A percentile compares a stretch with the other conserved stretches of the same genome.
phyloP scores from a whole-genome alignment of 805 yeast genomes.

The Yarrowia divulgata region DNA sequence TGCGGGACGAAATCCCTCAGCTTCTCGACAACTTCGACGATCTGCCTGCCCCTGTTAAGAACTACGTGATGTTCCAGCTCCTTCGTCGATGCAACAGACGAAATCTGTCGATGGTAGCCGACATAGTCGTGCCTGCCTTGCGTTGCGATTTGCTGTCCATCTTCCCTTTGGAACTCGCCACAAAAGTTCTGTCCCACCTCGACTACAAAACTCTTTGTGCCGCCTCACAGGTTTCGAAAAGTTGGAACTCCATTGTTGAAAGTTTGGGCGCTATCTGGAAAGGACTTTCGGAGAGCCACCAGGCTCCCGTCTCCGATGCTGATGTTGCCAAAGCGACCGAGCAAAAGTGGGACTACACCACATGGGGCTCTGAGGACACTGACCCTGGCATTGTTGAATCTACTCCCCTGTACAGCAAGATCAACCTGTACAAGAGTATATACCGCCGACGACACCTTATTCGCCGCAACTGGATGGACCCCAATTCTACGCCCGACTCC shows the following conservation, averaged over 20 bases:
- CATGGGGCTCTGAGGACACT: slow-evolving; percentile 45
- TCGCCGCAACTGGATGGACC: slow-evolving; percentile 80
- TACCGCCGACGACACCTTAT: slow-evolving; percentile 67
- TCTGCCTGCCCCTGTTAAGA: slow-evolving; percentile 57
- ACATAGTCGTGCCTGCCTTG: slow-evolving; percentile 61
- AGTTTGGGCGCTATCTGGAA: slow-evolving; percentile 74
- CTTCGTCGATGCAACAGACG: slow-evolving; percentile 65
- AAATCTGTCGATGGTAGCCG: slow-evolving; percentile 66
- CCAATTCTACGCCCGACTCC: slow-evolving; percentile 69
- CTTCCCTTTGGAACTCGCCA: slow-evolving; percentile 78
- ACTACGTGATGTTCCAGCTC: slow-evolving; percentile 61
- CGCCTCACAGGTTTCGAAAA: slow-evolving; percentile 67
- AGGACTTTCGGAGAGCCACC: slow-evolving; percentile 64
- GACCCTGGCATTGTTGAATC: slow-evolving; percentile 39
- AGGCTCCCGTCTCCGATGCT: slow-evolving; percentile 35
- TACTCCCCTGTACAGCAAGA: slow-evolving; percentile 44
- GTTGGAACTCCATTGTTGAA: slow-evolving; percentile 73
- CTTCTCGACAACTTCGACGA: slow-evolving; percentile 60
- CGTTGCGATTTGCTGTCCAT: slow-evolving; percentile 74
- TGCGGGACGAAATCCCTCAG: slow-evolving; percentile 68
- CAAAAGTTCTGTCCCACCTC: slow-evolving; percentile 67
- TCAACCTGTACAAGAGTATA: slow-evolving; percentile 59
- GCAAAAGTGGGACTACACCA: slow-evolving; percentile 50
- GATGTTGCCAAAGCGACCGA: slow-evolving; percentile 54
- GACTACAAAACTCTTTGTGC: slow-evolving; percentile 68